Percentiles rank a stretch among this genome's conserved stretches.
Conservation (phyloP, 2,329 filamentous ascomycete species). For the Immersiporthe knoxdaviesiana region DNA sequence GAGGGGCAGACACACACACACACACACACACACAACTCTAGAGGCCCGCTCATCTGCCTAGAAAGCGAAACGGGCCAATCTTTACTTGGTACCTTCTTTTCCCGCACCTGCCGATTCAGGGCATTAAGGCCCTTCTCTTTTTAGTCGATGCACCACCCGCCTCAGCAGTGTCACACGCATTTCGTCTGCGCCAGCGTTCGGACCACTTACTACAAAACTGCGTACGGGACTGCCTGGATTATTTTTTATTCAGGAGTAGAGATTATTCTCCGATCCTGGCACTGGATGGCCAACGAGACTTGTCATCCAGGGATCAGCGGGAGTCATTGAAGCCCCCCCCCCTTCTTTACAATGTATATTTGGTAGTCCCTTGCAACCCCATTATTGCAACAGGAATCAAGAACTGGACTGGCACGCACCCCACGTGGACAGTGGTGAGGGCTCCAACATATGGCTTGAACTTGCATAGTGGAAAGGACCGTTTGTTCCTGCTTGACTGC, state of each 20-base stretch:
- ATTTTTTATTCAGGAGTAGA: neutral
- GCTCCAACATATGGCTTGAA: neutral
- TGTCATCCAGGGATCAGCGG: neutral
- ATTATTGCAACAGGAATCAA: constrained; percentile 1
- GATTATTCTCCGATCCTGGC: neutral
- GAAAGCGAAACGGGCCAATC: constrained; percentile 17
- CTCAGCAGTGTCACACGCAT: constrained; percentile 8
- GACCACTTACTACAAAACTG: neutral
- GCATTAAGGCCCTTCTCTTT: neutral
- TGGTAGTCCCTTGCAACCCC: neutral
- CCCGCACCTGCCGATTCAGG: constrained; percentile 18
- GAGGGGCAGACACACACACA: constrained; percentile 14
- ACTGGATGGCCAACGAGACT: neutral
- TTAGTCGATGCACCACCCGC: neutral
- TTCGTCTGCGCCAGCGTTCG: neutral
- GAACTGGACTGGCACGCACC: neutral
- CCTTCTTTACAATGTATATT: neutral
- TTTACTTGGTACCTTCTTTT: constrained; percentile 5
- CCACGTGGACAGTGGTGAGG: constrained; percentile 19
- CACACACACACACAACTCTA: neutral
- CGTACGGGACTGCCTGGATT: neutral
- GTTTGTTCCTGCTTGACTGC: constrained; percentile 21
- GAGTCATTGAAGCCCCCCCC: neutral
- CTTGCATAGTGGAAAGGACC: neutral
- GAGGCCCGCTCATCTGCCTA: constrained; percentile 18